Conservation (phyloP, 495 filamentous ascomycete species). For the Penicillium bialowiezense region DNA sequence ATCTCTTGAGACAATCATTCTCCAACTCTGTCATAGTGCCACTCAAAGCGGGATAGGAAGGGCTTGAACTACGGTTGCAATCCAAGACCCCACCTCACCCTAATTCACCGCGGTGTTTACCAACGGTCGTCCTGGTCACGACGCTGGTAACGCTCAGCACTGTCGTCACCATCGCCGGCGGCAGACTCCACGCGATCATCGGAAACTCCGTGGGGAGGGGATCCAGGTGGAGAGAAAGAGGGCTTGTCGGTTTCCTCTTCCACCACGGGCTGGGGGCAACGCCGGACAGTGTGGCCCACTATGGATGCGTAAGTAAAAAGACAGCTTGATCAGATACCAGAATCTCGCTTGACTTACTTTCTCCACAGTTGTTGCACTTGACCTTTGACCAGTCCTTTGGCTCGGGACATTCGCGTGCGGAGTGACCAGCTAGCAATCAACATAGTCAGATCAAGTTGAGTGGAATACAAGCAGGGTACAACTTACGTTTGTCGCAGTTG, state of each 20-base stretch:
- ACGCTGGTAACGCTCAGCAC: not conserved
- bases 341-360: slow-evolving; percentile 48
- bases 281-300: slow-evolving; percentile 67
- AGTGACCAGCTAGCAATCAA: slow-evolving; percentile 57
- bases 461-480: too few species aligned
- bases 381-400: slow-evolving; percentile 73
- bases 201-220: not conserved
- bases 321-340: not conserved
- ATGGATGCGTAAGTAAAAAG: slow-evolving; percentile 20
- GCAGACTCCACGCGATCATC: not conserved
- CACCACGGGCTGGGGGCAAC: slow-evolving; percentile 49
- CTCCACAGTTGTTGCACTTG: slow-evolving; percentile 71
- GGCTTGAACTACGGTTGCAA: too few species aligned
- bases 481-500: slow-evolving; percentile 63
- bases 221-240: not conserved
- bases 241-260: slow-evolving; percentile 8
- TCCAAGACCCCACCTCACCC: not conserved
- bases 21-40: not conserved
- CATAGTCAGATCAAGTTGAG: not conserved
- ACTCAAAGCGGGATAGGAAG: not conserved
- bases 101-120: not conserved
- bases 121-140: not conserved
- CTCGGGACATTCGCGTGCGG: slow-evolving; percentile 69
- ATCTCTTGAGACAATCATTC: not conserved
- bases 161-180: not conserved